These are phyloP conservation scores for Mycena epipterygia DNA, from an alignment of 768 basidiomycete species.

Conservation along the genomic window DNA sequence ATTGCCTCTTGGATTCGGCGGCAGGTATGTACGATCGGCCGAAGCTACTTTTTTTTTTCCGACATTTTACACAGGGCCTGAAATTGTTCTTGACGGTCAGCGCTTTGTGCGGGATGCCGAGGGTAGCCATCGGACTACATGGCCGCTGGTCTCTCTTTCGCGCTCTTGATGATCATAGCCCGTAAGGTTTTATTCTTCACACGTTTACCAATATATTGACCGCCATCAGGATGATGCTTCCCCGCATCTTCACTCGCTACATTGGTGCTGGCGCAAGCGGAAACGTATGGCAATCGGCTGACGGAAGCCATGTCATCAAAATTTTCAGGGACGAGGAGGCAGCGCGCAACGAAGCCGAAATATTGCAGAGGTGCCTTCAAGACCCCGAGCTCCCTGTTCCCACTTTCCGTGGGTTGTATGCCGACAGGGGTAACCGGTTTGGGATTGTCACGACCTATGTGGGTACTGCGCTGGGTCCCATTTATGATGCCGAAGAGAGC, in stretches of 20 bases:
- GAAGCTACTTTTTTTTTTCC: not conserved
- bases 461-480: not conserved
- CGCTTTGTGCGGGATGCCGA: not conserved
- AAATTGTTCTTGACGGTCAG: conserved; percentile 2
- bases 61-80: not conserved
- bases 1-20: conserved; percentile 3
- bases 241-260: not conserved
- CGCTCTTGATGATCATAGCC: not conserved
- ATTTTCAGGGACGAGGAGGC: not conserved
- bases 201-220: not conserved
- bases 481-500: not conserved
- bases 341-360: not conserved
- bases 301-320: conserved; percentile 4
- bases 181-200: not conserved
- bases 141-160: not conserved
- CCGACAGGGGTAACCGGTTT: not conserved
- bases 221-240: not conserved
- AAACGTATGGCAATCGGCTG: not conserved
- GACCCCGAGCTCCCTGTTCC: not conserved
- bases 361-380: not conserved
- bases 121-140: not conserved
- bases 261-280: conserved; percentile 1
- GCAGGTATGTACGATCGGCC: not conserved
- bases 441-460: not conserved
- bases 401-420: not conserved